Percentiles rank a stretch among this genome's conserved stretches.
Evolutionary conservation across 2,329 filamentous ascomycete species (phyloP).

Genomic region (Sarocladium oryzae): DNA sequence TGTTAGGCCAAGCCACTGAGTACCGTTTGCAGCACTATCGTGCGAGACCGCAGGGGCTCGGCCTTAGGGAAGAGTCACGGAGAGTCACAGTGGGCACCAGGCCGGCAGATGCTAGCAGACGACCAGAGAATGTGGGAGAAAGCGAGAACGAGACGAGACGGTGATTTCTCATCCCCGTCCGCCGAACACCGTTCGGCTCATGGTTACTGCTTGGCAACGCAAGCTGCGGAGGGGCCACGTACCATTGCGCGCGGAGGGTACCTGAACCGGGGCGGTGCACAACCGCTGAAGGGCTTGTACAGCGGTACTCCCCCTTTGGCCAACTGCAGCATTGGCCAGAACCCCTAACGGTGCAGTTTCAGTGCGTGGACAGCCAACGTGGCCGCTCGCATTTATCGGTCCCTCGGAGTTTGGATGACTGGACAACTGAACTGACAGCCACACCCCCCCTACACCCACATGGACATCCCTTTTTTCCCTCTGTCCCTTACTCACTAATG

Average conservation of each 20-base stretch:
- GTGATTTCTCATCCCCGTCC: background rate
- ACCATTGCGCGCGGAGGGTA: background rate
- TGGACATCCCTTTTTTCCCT: background rate
- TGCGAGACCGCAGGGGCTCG: no score
- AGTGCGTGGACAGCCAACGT: background rate
- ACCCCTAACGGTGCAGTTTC: no score
- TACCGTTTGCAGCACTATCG: background rate
- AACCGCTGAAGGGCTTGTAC: background rate
- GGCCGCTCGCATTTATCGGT: slow-evolving; percentile 4
- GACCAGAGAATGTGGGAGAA: background rate
- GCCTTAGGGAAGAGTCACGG: no score
- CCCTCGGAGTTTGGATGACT: background rate
- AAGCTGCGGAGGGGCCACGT: background rate
- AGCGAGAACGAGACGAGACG: background rate
- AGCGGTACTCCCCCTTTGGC: background rate
- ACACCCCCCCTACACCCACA: background rate
- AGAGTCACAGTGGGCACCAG: no score
- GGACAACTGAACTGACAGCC: background rate
- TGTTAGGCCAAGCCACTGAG: background rate
- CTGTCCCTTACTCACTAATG: background rate
- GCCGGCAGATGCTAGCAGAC: background rate
- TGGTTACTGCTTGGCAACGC: background rate
- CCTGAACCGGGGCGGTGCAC: background rate
- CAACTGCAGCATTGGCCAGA: background rate
- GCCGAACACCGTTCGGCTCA: background rate